These are phyloP conservation scores for Hamigera avellanea DNA, from an alignment of 495 filamentous ascomycete species.

Conservation along the genomic window DNA sequence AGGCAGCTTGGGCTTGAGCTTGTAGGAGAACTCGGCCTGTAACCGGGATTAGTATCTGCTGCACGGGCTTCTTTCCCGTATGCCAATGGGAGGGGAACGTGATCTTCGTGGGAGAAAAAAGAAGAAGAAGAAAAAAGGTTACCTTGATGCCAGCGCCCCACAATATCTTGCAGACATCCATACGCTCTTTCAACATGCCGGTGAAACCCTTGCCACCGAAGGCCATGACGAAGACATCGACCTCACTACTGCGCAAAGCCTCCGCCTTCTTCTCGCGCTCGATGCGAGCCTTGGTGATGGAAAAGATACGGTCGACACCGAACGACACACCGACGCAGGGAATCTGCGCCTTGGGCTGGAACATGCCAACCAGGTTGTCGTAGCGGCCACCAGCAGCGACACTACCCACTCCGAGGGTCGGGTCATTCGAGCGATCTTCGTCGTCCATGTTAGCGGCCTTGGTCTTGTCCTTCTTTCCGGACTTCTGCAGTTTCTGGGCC, in stretches of 20 bases:
- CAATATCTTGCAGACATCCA: conserved; percentile 56
- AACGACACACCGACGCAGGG: conserved; percentile 93
- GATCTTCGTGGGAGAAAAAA: no score
- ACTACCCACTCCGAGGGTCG: conserved; percentile 71
- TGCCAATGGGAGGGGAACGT: no score
- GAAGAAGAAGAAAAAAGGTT: conserved; percentile 5
- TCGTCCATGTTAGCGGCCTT: conserved; percentile 43
- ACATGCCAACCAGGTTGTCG: conserved; percentile 91
- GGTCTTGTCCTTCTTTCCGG: conserved; percentile 47
- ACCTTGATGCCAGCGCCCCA: conserved; percentile 76
- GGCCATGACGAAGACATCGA: conserved; percentile 85
- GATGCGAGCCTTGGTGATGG: conserved; percentile 70
- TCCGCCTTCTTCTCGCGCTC: conserved; percentile 42
- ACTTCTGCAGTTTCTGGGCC: conserved; percentile 35
- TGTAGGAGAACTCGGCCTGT: conserved; percentile 65
- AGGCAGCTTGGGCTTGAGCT: conserved; percentile 66
- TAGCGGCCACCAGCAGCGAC: conserved; percentile 88
- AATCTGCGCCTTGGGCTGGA: conserved; percentile 68
- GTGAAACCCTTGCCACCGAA: conserved; percentile 83
- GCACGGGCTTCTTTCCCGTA: no score
- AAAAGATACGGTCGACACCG: conserved; percentile 91
- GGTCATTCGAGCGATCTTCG: conserved; percentile 74
- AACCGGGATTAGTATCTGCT: neutral
- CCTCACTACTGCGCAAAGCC: conserved; percentile 54
- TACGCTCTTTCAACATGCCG: conserved; percentile 69